Conservation (phyloP, 2,329 filamentous ascomycete species). For the Epichloe hybrida region DNA sequence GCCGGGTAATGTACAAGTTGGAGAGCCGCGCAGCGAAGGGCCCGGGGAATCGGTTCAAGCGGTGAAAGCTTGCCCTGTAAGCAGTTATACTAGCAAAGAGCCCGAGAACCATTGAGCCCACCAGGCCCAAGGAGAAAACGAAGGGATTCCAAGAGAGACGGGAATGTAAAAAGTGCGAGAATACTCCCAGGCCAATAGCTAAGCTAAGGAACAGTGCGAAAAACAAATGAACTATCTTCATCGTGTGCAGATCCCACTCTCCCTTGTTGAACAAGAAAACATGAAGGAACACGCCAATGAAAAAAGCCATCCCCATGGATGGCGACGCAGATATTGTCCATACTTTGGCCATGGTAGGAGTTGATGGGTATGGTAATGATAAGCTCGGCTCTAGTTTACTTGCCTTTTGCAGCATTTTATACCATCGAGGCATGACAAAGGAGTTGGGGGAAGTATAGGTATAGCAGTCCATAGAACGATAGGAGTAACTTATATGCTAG, state of each 20-base stretch:
- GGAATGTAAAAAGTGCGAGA: background rate
- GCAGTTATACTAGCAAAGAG: constrained; percentile 8
- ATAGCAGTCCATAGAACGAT: too few species aligned
- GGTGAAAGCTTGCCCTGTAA: constrained; percentile 14
- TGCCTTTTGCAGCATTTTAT: too few species aligned
- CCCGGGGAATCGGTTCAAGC: constrained; percentile 15
- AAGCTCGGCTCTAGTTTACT: too few species aligned
- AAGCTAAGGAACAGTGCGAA: background rate
- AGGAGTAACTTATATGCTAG: too few species aligned
- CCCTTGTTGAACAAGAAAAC: constrained; percentile 11
- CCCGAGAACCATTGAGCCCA: background rate
- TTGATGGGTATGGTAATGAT: constrained; percentile 7
- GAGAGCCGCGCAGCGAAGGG: constrained; percentile 15
- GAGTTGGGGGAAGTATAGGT: too few species aligned
- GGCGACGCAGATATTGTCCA: background rate
- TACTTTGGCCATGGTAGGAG: background rate
- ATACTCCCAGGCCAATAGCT: background rate
- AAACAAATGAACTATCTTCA: background rate
- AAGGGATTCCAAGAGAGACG: background rate
- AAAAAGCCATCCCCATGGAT: constrained; percentile 20
- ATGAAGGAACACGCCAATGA: constrained; percentile 7
- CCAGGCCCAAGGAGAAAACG: background rate
- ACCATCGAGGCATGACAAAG: too few species aligned
- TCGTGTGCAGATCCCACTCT: constrained; percentile 13
- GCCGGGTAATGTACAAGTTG: constrained; percentile 12